Percentiles rank a stretch among this genome's conserved stretches.
Evolutionary conservation across 305 asterid genomes (phyloP).

Genomic region (Fraxinus greggii): DNA sequence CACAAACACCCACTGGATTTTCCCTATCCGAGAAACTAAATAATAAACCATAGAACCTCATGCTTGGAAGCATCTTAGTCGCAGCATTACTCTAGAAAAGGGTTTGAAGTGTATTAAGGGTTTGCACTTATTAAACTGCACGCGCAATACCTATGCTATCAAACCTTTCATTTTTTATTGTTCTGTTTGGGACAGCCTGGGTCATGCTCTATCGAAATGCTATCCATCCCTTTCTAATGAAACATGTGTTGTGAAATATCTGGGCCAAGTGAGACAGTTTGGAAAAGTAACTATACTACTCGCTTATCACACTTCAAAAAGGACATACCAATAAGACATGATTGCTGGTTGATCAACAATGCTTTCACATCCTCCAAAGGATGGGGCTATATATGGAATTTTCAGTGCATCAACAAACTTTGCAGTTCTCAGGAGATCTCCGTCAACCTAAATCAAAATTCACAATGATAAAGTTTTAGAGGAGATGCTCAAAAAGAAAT

Average conservation of each 20-base stretch:
- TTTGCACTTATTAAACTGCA: background rate
- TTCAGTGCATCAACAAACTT: slow-evolving; percentile 76
- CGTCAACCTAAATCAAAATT: slow-evolving; percentile 62
- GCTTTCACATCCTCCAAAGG: slow-evolving; percentile 98
- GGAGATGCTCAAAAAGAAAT: slow-evolving; percentile 8
- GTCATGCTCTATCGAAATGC: background rate
- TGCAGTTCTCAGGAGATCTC: slow-evolving; percentile 74
- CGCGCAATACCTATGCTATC: background rate
- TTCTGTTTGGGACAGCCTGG: background rate
- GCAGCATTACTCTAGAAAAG: background rate
- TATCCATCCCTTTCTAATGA: background rate
- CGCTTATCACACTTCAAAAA: background rate
- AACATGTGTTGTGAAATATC: background rate
- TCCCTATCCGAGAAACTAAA: background rate
- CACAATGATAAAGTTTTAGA: slow-evolving; percentile 16
- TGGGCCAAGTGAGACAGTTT: background rate
- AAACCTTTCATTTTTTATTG: background rate
- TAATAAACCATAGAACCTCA: background rate
- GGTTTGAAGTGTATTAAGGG: background rate
- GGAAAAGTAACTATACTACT: background rate
- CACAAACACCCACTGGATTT: background rate
- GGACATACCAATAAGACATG: slow-evolving; percentile 87
- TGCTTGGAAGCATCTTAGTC: background rate
- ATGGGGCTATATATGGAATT: slow-evolving; percentile 94
- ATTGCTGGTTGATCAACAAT: slow-evolving; percentile 97